These are phyloP conservation scores for Hypoxylon crocopeplum DNA, from an alignment of 495 filamentous ascomycete genomes.

Conservation along the genomic window DNA sequence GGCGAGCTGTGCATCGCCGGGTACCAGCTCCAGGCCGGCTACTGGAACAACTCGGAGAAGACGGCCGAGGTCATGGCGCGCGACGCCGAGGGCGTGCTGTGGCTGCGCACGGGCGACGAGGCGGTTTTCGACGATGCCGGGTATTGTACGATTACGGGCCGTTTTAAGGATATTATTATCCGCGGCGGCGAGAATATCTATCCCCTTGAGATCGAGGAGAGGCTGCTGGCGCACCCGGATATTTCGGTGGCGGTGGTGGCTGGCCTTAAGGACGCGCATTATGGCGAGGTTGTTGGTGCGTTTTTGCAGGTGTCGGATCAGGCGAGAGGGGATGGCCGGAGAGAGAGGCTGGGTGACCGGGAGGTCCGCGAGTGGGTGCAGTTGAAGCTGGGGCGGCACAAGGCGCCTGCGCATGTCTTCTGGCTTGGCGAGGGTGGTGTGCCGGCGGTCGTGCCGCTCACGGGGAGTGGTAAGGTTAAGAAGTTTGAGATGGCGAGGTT, in stretches of 20 bases:
- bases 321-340: conserved; percentile 19
- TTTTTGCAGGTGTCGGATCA: conserved; percentile 55
- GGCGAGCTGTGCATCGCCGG: conserved; percentile 74
- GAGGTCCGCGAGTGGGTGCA: conserved; percentile 67
- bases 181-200: conserved; percentile 70
- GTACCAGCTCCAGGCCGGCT: conserved; percentile 71
- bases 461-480: conserved; percentile 74
- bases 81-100: conserved; percentile 65
- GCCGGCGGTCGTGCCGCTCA: conserved; percentile 63
- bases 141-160: conserved; percentile 68
- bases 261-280: conserved; percentile 66
- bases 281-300: conserved; percentile 71
- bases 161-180: conserved; percentile 73
- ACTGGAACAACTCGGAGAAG: conserved; percentile 75
- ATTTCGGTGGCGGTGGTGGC: conserved; percentile 66
- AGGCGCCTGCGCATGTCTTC: conserved; percentile 70
- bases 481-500: conserved; percentile 70
- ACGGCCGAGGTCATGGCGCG: conserved; percentile 66
- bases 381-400: conserved; percentile 68
- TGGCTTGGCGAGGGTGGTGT: conserved; percentile 68
- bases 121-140: conserved; percentile 69
- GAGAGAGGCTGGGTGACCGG: conserved; percentile 54
- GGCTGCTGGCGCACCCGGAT: conserved; percentile 63
- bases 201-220: conserved; percentile 74
- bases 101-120: conserved; percentile 76